Percentiles rank a stretch among this genome's conserved stretches.
These are phyloP conservation scores for Anacardium occidentale DNA, from an alignment of 345 rosid species.

Conservation along the genomic window DNA sequence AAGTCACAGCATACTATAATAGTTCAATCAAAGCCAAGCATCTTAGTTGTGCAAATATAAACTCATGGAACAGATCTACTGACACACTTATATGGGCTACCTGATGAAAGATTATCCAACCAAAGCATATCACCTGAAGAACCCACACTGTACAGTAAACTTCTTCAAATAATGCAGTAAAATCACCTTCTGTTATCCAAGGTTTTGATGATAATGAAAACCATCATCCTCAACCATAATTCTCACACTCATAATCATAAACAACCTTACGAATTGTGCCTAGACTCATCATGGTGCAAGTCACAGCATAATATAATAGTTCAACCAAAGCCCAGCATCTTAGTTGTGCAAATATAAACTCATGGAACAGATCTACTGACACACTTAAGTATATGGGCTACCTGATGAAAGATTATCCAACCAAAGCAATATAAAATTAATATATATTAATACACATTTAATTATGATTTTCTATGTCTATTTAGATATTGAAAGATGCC, in stretches of 20 bases:
- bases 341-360: background rate
- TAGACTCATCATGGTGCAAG: background rate
- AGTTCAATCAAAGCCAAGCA: background rate
- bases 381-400: background rate
- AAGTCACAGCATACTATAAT: background rate
- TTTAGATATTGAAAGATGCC: too few relatives aligned
- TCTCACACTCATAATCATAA: background rate
- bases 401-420: too few relatives aligned
- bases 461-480: too few relatives aligned
- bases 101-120: too few relatives aligned
- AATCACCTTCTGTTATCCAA: background rate
- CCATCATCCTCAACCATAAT: background rate
- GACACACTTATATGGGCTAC: background rate
- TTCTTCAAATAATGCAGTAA: background rate
- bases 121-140: slow-evolving; percentile 9
- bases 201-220: background rate
- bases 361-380: background rate
- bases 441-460: too few relatives aligned
- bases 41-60: background rate
- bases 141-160: background rate
- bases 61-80: background rate
- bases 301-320: background rate
- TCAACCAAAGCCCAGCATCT: background rate
- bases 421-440: background rate
- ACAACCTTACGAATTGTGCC: background rate